phyloP scores from a whole-genome alignment of 1,284 basidiomycete species.

The Moesziomyces sp. region DNA sequence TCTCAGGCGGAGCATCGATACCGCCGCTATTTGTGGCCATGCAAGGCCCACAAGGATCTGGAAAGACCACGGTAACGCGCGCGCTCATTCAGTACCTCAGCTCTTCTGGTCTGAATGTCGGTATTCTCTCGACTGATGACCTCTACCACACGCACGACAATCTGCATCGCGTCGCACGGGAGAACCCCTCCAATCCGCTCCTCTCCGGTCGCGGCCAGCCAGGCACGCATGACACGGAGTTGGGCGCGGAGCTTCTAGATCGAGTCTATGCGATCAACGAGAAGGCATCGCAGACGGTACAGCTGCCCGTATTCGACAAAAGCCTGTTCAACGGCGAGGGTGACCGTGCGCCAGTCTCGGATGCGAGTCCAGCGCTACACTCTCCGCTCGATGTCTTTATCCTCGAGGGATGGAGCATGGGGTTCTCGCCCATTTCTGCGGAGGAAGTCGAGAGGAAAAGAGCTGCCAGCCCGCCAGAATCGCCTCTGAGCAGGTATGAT shows the following conservation, averaged over 20 bases:
- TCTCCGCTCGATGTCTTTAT: constrained; percentile 38
- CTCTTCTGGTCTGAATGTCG: constrained; percentile 2
- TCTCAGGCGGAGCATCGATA: neutral
- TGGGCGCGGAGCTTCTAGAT: constrained; percentile 16
- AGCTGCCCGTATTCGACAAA: constrained; percentile 41
- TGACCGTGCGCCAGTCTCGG: constrained; percentile 15
- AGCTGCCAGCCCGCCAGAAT: neutral
- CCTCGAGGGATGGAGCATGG: constrained; percentile 49
- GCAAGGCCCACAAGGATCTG: constrained; percentile 48
- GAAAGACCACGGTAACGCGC: constrained; percentile 41
- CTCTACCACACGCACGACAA: constrained; percentile 36
- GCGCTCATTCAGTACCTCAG: constrained; percentile 16
- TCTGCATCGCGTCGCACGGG: constrained; percentile 17
- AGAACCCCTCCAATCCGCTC: constrained; percentile 31
- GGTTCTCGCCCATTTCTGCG: constrained; percentile 24
- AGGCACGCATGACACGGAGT: constrained; percentile 34
- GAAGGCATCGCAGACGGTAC: neutral
- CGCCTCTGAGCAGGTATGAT: constrained; percentile 17
- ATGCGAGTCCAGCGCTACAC: constrained; percentile 3
- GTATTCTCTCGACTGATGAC: constrained; percentile 37
- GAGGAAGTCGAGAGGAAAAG: constrained; percentile 14
- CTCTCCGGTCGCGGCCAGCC: constrained; percentile 39
- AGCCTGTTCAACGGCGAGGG: constrained; percentile 35
- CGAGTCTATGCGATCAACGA: constrained; percentile 25
- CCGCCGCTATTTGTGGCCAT: constrained; percentile 43